Percentiles rank a stretch among this genome's conserved stretches.
These are phyloP conservation scores for Tillandsia fasciculata DNA, from an alignment of 176 grass and related monocot species.

Conservation along the genomic window DNA sequence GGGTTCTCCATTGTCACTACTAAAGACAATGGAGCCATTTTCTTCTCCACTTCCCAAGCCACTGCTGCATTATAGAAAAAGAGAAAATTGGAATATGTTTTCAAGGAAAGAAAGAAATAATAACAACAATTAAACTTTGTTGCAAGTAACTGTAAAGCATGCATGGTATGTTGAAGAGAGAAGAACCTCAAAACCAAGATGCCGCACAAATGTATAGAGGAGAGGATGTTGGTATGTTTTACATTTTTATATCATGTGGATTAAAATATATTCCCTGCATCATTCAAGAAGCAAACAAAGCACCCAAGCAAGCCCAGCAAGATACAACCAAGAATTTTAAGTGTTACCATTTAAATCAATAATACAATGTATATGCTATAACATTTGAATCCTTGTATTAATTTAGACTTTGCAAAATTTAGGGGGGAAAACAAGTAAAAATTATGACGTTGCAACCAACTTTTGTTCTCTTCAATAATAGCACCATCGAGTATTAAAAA, in stretches of 20 bases:
- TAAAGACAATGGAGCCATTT: slow-evolving; percentile 9
- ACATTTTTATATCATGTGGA: slow-evolving; percentile 10
- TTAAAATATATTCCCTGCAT: slow-evolving; percentile 17
- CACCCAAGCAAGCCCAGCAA: slow-evolving; percentile 2
- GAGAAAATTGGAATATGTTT: neutral
- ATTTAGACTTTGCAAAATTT: too few relatives aligned
- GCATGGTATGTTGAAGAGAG: too few relatives aligned
- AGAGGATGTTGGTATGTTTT: slow-evolving; percentile 4
- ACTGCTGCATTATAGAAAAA: neutral
- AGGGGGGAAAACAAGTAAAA: too few relatives aligned
- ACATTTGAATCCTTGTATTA: too few relatives aligned
- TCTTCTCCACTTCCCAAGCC: neutral
- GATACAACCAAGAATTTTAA: slow-evolving; percentile 8
- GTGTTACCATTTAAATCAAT: slow-evolving; percentile 2
- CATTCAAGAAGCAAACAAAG: slow-evolving; percentile 16
- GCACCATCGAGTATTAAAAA: too few relatives aligned
- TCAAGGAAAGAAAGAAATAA: neutral
- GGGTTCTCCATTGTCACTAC: slow-evolving; percentile 22
- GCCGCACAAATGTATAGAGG: neutral
- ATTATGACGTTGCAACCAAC: too few relatives aligned
- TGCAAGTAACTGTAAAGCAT: neutral
- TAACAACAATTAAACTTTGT: neutral
- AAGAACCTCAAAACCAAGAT: too few relatives aligned
- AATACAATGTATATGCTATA: too few relatives aligned
- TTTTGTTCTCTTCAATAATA: too few relatives aligned